These are phyloP conservation scores for Metschnikowia shivogae DNA, from an alignment of 805 yeast species.

Conservation along the genomic window DNA sequence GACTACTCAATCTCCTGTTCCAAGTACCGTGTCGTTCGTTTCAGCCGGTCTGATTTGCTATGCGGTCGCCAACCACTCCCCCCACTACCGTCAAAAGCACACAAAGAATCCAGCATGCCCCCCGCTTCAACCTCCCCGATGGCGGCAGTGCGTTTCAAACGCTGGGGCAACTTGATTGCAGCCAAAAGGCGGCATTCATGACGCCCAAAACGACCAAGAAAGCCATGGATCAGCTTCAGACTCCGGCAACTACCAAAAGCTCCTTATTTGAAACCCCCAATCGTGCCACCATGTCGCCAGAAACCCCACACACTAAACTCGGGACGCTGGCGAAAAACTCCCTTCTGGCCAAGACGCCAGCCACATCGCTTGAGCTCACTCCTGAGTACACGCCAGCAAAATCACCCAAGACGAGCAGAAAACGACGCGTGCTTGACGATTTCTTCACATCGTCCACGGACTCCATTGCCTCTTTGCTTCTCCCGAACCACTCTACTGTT, in stretches of 20 bases:
- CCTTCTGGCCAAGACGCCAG: not conserved
- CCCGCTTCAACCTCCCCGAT: constrained; percentile 1
- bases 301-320: not conserved
- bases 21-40: too few species aligned
- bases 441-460: constrained; percentile 9
- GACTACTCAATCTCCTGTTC: too few species aligned
- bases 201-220: not conserved
- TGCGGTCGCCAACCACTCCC: constrained; percentile 1
- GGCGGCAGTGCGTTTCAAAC: not conserved
- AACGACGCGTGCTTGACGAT: constrained; percentile 16
- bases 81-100: not conserved
- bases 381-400: constrained; percentile 34
- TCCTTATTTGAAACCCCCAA: constrained; percentile 4
- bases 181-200: not conserved
- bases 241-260: constrained; percentile 10
- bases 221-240: constrained; percentile 7
- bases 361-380: constrained; percentile 12
- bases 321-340: not conserved
- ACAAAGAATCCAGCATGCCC: not conserved
- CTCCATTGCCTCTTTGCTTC: constrained; percentile 24
- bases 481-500: constrained; percentile 37
- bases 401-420: constrained; percentile 21
- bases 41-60: not conserved
- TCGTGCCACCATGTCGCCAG: not conserved
- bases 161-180: not conserved